A percentile compares a stretch with the other conserved stretches of the same genome.
phyloP scores from a whole-genome alignment of 352 stramenopile species.

The Phytopythium chamaehyphon region DNA sequence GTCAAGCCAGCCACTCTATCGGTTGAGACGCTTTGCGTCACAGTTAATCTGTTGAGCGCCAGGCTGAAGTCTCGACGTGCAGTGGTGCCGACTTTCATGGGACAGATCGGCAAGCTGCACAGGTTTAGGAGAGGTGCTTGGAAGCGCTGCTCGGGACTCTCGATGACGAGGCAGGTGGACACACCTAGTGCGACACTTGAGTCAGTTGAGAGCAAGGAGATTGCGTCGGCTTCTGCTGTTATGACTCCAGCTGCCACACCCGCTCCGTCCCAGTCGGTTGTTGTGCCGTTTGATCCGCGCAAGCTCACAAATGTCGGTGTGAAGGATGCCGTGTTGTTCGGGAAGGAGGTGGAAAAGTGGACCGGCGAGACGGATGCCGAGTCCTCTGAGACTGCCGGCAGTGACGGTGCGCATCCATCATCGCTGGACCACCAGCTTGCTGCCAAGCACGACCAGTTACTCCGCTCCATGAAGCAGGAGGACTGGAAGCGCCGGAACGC shows the following conservation, averaged over 20 bases:
- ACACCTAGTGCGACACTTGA: slow-evolving; percentile 6
- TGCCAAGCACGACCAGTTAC: slow-evolving; percentile 60
- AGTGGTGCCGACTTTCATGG: slow-evolving; percentile 21
- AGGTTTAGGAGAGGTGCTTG: slow-evolving; percentile 18
- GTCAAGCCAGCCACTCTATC: neutral
- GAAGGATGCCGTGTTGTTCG: slow-evolving; percentile 58
- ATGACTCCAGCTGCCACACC: slow-evolving; percentile 4
- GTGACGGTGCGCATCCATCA: slow-evolving; percentile 13
- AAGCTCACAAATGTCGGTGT: slow-evolving; percentile 57
- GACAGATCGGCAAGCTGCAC: slow-evolving; percentile 31
- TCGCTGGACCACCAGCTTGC: slow-evolving; percentile 28
- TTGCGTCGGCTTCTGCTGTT: neutral
- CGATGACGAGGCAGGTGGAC: slow-evolving; percentile 24
- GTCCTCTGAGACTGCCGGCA: slow-evolving; percentile 31
- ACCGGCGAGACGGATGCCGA: slow-evolving; percentile 43
- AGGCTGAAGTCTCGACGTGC: slow-evolving; percentile 9
- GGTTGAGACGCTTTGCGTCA: slow-evolving; percentile 8
- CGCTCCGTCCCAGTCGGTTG: slow-evolving; percentile 7
- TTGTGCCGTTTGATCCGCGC: slow-evolving; percentile 50
- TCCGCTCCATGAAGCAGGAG: slow-evolving; percentile 71
- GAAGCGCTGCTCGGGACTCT: slow-evolving; percentile 18
- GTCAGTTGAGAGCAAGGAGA: neutral
- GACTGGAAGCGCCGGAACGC: slow-evolving; percentile 69
- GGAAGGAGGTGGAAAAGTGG: slow-evolving; percentile 68
- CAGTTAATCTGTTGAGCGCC: slow-evolving; percentile 7